phyloP scores from a whole-genome alignment of 306 rosid genomes.

The Citrullus colocynthis region DNA sequence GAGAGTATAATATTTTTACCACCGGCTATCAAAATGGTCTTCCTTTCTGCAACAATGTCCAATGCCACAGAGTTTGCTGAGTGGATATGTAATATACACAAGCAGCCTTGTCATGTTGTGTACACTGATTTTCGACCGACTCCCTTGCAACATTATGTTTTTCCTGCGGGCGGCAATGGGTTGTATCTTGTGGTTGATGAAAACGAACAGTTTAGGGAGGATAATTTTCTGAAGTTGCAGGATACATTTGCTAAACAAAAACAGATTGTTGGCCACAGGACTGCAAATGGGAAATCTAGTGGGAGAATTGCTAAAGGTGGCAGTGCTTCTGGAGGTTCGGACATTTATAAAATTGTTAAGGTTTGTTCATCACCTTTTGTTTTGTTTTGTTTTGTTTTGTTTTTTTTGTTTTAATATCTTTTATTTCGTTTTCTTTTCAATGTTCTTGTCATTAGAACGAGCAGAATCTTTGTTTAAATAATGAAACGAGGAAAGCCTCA shows the following conservation, averaged over 20 bases:
- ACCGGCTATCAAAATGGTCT: constrained; percentile 86
- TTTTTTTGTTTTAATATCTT: neutral
- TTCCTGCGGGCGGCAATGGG: constrained; percentile 68
- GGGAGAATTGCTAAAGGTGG: constrained; percentile 60
- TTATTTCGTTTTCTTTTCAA: neutral
- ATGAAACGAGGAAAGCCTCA: neutral
- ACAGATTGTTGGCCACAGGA: constrained; percentile 28
- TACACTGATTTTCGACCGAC: constrained; percentile 93
- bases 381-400: neutral
- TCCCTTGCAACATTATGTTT: constrained; percentile 84
- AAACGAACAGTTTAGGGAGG: constrained; percentile 76
- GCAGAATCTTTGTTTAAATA: neutral
- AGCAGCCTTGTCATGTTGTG: constrained; percentile 94
- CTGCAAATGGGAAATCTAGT: constrained; percentile 39
- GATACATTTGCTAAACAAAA: constrained; percentile 63
- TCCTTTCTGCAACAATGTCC: constrained; percentile 90
- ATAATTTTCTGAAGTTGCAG: constrained; percentile 57
- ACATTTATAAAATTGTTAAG: constrained; percentile 88
- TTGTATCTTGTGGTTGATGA: constrained; percentile 85
- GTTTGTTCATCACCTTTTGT: constrained; percentile 23
- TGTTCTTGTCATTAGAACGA: neutral
- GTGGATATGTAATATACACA: constrained; percentile 86
- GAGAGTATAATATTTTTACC: constrained; percentile 94
- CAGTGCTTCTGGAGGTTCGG: constrained; percentile 62
- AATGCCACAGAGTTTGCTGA: constrained; percentile 93